Evolutionary conservation across 139 green algal species (phyloP).

Genomic region (Ettlia oleoabundans): DNA sequence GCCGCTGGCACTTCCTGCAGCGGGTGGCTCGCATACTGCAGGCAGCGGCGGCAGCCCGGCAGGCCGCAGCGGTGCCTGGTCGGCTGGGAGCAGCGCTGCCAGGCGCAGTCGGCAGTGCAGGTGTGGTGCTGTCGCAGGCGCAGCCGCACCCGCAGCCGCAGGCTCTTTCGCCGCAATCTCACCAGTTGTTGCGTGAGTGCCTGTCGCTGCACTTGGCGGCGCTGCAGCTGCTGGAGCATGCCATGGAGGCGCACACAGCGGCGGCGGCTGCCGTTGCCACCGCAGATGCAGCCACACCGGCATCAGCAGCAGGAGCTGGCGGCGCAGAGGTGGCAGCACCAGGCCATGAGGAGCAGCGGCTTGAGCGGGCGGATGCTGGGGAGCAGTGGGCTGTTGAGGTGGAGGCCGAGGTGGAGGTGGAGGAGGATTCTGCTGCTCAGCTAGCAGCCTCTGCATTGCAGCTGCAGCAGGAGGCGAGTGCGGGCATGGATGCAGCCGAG

Average conservation of each 20-base stretch:
- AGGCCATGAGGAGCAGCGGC: background rate
- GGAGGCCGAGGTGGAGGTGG: background rate
- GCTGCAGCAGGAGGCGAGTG: slow-evolving; percentile 24
- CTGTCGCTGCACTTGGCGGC: slow-evolving; percentile 45
- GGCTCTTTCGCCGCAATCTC: background rate
- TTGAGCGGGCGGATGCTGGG: background rate
- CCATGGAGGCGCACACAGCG: slow-evolving; percentile 21
- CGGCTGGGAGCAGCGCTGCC: background rate
- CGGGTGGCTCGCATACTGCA: background rate
- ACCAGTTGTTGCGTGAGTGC: slow-evolving; percentile 16
- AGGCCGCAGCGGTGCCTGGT: background rate
- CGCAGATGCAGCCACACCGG: background rate
- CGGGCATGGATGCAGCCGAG: background rate
- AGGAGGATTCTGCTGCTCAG: background rate
- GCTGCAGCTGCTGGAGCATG: slow-evolving; percentile 45
- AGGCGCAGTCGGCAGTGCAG: background rate
- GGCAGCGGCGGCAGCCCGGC: background rate
- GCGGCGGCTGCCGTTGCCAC: background rate
- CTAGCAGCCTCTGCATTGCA: background rate
- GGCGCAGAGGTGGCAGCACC: background rate
- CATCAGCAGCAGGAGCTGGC: background rate
- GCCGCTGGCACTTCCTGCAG: background rate
- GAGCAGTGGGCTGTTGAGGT: background rate
- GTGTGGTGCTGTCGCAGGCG: too few relatives aligned
- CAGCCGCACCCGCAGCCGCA: too few relatives aligned